Evolutionary conservation across 768 basidiomycete species (phyloP).

Genomic region (Gloeostereum incarnatum): DNA sequence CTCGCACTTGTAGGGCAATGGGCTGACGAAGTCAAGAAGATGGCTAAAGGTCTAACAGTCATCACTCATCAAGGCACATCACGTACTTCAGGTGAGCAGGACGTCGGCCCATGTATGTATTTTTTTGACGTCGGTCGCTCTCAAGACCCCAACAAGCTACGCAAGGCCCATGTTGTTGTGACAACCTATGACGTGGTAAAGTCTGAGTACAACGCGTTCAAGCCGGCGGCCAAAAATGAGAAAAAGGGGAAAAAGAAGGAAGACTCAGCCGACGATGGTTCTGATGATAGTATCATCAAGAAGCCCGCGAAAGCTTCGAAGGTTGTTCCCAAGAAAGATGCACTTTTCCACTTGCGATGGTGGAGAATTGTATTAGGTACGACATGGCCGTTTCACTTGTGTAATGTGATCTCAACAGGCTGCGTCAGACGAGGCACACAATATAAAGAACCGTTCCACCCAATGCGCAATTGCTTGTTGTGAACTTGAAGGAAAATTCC

Average conservation of each 20-base stretch:
- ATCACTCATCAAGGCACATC: constrained; percentile 76
- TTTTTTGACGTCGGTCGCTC: constrained; percentile 1
- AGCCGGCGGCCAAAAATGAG: constrained; percentile 44
- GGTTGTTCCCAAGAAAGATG: constrained; percentile 41
- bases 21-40: constrained; percentile 75
- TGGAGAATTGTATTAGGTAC: constrained; percentile 79
- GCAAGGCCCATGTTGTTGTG: constrained; percentile 61
- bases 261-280: constrained; percentile 25
- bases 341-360: constrained; percentile 76
- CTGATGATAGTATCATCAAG: constrained; percentile 29
- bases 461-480: constrained; percentile 75
- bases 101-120: not conserved
- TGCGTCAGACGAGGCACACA: constrained; percentile 81
- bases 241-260: constrained; percentile 31
- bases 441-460: constrained; percentile 82
- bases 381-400: constrained; percentile 9
- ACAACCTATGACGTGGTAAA: constrained; percentile 84
- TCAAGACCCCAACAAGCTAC: constrained; percentile 45
- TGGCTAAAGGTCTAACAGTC: constrained; percentile 58
- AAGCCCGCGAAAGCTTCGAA: constrained; percentile 24
- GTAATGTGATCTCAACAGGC: not conserved
- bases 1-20: constrained; percentile 86
- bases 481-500: constrained; percentile 64
- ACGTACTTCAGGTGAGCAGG: constrained; percentile 53
- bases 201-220: constrained; percentile 60